These are phyloP conservation scores for Sonneratia alba DNA, from an alignment of 345 rosid genomes.

Conservation along the genomic window DNA sequence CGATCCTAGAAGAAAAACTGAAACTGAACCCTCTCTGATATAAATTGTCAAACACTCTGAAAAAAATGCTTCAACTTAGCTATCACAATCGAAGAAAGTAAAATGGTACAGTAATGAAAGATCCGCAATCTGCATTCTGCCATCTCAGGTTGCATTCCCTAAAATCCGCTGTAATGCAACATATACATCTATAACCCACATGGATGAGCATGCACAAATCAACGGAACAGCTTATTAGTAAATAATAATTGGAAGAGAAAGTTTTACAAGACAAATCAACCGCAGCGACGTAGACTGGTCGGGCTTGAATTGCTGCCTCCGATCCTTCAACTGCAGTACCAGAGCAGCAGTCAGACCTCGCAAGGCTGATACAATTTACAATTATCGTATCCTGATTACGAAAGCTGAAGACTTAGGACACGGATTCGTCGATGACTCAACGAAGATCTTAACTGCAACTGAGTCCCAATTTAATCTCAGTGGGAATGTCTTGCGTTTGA, in stretches of 20 bases:
- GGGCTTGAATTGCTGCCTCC: slow-evolving; percentile 65
- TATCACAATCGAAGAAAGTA: background rate
- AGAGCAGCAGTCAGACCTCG: slow-evolving; percentile 1
- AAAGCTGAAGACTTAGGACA: background rate
- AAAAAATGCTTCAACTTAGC: background rate
- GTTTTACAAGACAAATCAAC: slow-evolving; percentile 84
- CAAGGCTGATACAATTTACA: background rate
- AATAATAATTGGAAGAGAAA: background rate
- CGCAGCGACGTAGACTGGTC: slow-evolving; percentile 95
- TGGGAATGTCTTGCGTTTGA: background rate
- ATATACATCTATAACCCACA: background rate
- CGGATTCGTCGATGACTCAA: background rate
- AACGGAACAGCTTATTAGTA: background rate
- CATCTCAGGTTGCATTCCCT: background rate
- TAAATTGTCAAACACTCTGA: background rate
- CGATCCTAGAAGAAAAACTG: background rate
- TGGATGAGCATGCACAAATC: background rate
- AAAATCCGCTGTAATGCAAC: background rate
- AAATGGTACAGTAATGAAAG: background rate
- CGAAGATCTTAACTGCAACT: background rate
- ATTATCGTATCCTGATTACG: background rate
- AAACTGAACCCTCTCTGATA: background rate
- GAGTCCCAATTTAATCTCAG: background rate
- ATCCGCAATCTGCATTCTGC: background rate
- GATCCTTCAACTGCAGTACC: slow-evolving; percentile 52